Conservation (phyloP, 495 filamentous ascomycete species). For the Penicillium angulare region DNA sequence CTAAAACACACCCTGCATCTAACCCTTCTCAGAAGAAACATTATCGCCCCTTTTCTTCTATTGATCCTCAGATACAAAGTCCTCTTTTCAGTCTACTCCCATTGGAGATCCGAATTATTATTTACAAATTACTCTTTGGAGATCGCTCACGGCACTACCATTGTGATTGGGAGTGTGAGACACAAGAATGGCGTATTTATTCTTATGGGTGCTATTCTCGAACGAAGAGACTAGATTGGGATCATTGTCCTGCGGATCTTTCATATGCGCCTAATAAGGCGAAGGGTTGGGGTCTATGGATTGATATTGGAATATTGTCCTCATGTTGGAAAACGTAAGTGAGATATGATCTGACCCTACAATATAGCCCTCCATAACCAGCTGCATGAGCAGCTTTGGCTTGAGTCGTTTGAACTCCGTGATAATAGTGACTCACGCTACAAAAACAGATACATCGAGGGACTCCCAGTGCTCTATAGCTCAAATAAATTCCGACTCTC, state of each 20-base stretch:
- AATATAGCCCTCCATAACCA: too few relatives aligned
- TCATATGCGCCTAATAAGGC: background rate
- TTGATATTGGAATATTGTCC: background rate
- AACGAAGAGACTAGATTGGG: background rate
- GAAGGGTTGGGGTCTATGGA: background rate
- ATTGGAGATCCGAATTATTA: background rate
- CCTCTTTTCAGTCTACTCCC: background rate
- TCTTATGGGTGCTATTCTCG: background rate
- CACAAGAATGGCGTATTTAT: background rate
- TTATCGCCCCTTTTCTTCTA: too few relatives aligned
- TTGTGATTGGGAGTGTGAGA: background rate
- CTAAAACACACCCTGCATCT: too few relatives aligned
- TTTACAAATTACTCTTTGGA: conserved; percentile 3
- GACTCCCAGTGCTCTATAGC: background rate
- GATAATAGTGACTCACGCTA: background rate
- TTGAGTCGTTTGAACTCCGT: background rate
- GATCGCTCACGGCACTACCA: background rate
- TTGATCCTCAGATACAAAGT: conserved; percentile 2
- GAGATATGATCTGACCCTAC: background rate
- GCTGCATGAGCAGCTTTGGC: too few relatives aligned
- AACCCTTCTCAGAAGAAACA: too few relatives aligned
- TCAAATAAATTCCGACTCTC: background rate
- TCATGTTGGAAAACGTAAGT: conserved; percentile 3
- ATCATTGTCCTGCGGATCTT: background rate
- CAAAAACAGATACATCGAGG: background rate